phyloP scores from a whole-genome alignment of 371 early-diverging fungal genomes.

The Sporodiniella umbellata region DNA sequence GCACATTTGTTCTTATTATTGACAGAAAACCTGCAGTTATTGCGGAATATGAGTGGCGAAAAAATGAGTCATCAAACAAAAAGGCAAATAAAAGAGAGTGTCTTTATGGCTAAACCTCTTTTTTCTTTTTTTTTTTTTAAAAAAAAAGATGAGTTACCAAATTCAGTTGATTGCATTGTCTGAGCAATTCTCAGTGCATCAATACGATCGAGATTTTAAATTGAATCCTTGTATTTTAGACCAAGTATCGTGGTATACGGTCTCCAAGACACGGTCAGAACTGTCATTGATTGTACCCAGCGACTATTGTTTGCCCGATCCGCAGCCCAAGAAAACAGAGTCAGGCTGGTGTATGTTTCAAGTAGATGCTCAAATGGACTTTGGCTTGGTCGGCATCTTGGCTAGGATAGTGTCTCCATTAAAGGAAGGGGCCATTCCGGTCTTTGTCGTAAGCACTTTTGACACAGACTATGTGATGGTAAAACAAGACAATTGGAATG shows the following conservation, averaged over 20 bases:
- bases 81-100: too few relatives aligned
- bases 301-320: conserved; percentile 8
- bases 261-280: conserved; percentile 56
- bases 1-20: too few relatives aligned
- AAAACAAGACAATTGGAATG: conserved; percentile 46
- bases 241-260: conserved; percentile 45
- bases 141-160: too few relatives aligned
- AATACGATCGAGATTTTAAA: conserved; percentile 21
- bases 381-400: conserved; percentile 72
- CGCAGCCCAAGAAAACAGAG: conserved; percentile 47
- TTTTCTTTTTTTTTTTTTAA: too few relatives aligned
- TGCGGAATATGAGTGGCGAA: too few relatives aligned
- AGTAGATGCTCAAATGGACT: conserved; percentile 71
- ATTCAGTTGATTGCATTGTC: conserved; percentile 29
- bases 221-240: conserved; percentile 9
- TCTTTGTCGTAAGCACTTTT: conserved; percentile 74
- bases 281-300: conserved; percentile 57
- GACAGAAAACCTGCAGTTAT: too few relatives aligned
- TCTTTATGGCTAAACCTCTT: too few relatives aligned
- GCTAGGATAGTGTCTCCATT: conserved; percentile 56
- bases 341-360: conserved; percentile 59
- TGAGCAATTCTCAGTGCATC: conserved; percentile 36
- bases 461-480: conserved; percentile 81
- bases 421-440: conserved; percentile 55
- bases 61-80: too few relatives aligned